Percentiles rank a stretch among this genome's conserved stretches.
Evolutionary conservation across 805 yeast species (phyloP).

Genomic region (Phaffomyces opuntiae): DNA sequence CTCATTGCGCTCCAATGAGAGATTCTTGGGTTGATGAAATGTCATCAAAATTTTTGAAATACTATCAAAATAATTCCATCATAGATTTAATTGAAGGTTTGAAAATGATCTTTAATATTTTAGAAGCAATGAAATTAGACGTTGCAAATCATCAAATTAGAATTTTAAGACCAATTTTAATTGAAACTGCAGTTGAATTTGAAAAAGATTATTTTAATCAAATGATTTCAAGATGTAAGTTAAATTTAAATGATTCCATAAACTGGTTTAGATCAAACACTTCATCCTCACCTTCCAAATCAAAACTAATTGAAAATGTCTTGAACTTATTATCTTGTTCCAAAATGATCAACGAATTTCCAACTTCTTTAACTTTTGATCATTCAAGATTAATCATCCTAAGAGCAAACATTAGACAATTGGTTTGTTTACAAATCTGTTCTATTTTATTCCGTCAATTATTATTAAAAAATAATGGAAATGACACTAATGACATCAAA

Average conservation of each 20-base stretch:
- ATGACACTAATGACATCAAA: conserved; percentile 14
- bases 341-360: conserved; percentile 75
- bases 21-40: conserved; percentile 84
- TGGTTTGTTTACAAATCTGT: conserved; percentile 74
- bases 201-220: conserved; percentile 74
- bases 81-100: conserved; percentile 64
- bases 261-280: conserved; percentile 13
- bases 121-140: conserved; percentile 92
- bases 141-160: conserved; percentile 93
- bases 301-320: conserved; percentile 41
- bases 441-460: conserved; percentile 66
- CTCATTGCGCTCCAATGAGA: conserved; percentile 95
- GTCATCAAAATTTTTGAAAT: conserved; percentile 39
- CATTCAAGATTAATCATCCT: conserved; percentile 69
- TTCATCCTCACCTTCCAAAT: conserved; percentile 26
- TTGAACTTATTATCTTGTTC: conserved; percentile 67
- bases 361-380: conserved; percentile 78
- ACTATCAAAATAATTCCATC: conserved; percentile 26
- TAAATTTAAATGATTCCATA: conserved; percentile 23
- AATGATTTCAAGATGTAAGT: conserved; percentile 48
- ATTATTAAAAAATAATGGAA: conserved; percentile 26
- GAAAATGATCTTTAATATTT: conserved; percentile 67
- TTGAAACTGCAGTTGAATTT: conserved; percentile 82
- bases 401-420: conserved; percentile 80
- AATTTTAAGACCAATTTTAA: conserved; percentile 72